Conservation (phyloP, 192 early-diverging fungal species). For the Irineochytrium annulatum region DNA sequence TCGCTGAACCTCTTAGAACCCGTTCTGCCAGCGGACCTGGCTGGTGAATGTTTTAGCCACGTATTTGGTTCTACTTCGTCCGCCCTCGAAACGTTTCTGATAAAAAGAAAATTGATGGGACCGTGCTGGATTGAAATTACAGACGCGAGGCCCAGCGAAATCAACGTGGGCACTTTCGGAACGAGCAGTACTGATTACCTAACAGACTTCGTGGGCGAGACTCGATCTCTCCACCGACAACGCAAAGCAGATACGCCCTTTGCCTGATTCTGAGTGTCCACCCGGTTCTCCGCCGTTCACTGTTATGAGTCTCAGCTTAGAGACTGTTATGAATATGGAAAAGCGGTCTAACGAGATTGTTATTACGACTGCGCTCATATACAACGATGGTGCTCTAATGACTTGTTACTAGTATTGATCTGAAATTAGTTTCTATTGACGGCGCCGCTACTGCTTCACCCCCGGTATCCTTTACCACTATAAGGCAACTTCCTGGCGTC, state of each 20-base stretch:
- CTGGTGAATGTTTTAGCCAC: conserved; percentile 73
- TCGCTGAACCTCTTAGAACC: conserved; percentile 38
- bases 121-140: conserved; percentile 86
- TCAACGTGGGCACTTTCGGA: conserved; percentile 37
- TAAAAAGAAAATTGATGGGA: conserved; percentile 93
- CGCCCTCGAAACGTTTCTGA: conserved; percentile 88
- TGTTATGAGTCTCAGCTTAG: conserved; percentile 81
- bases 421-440: conserved; percentile 37
- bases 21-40: conserved; percentile 50
- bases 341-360: conserved; percentile 90
- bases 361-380: conserved; percentile 68
- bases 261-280: conserved; percentile 47
- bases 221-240: conserved; percentile 63
- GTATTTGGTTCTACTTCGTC: conserved; percentile 84
- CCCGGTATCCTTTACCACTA: conserved; percentile 56
- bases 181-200: conserved; percentile 8
- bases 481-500: conserved; percentile 68
- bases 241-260: conserved; percentile 63
- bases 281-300: conserved; percentile 54
- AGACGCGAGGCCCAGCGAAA: conserved; percentile 45
- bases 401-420: conserved; percentile 1
- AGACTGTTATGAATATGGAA: conserved; percentile 76
- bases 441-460: conserved; percentile 15
- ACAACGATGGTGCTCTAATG: conserved; percentile 55
- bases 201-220: conserved; percentile 83